These are phyloP conservation scores for Mycosphaerella sp. DNA, from an alignment of 2,329 filamentous ascomycete species.

Conservation along the genomic window DNA sequence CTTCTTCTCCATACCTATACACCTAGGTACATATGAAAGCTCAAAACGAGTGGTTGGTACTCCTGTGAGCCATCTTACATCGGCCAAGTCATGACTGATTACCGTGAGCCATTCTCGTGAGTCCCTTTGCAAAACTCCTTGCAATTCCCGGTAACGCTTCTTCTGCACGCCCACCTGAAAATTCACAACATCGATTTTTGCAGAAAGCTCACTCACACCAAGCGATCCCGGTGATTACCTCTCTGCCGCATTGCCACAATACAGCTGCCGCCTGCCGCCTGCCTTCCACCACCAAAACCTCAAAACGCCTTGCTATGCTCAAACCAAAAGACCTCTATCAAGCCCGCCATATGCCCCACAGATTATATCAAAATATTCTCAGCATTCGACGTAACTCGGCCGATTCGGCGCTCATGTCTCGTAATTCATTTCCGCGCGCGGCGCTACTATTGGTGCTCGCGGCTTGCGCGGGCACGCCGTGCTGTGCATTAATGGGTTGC, in stretches of 20 bases:
- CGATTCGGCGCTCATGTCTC: constrained; percentile 35
- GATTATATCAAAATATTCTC: constrained; percentile 26
- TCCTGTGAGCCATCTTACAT: background rate
- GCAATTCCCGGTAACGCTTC: background rate
- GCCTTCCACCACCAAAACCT: background rate
- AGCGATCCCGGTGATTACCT: background rate
- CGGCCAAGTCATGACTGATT: background rate
- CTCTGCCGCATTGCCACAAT: constrained; percentile 1
- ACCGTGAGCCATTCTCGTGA: constrained; percentile 1
- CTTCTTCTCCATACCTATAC: background rate
- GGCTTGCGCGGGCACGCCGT: constrained; percentile 11
- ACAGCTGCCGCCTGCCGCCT: background rate
- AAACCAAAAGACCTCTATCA: constrained; percentile 4
- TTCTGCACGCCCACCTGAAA: too few species aligned
- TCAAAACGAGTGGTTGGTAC: background rate
- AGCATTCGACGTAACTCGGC: constrained; percentile 39
- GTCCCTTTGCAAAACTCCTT: background rate
- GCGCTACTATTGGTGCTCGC: constrained; percentile 8
- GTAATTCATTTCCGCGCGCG: constrained; percentile 11
- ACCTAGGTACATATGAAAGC: background rate
- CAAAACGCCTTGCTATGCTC: constrained; percentile 17
- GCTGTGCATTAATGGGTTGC: constrained; percentile 12
- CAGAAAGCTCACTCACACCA: background rate
- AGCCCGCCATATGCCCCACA: constrained; percentile 4
- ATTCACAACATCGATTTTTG: background rate